These are phyloP conservation scores for Ogataea philodendri DNA, from an alignment of 805 yeast genomes.

Conservation along the genomic window DNA sequence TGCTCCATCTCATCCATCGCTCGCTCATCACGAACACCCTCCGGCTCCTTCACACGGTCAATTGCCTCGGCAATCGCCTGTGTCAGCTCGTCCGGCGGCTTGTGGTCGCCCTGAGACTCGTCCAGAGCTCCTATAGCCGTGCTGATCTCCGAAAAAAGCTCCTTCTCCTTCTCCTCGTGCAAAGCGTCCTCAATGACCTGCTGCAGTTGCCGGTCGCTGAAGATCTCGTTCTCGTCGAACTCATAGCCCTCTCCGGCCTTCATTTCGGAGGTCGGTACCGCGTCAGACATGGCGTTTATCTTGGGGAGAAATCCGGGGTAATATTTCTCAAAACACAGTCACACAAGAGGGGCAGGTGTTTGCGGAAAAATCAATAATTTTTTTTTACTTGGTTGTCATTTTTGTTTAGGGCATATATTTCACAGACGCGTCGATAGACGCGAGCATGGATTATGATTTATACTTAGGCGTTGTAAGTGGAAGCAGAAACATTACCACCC, in stretches of 20 bases:
- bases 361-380: too few relatives aligned
- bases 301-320: constrained; percentile 25
- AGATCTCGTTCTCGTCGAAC: constrained; percentile 16
- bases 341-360: constrained; percentile 15
- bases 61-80: constrained; percentile 29
- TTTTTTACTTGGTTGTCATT: too few relatives aligned
- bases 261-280: constrained; percentile 8
- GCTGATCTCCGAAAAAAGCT: constrained; percentile 23
- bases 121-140: constrained; percentile 29
- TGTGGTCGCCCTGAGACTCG: constrained; percentile 8
- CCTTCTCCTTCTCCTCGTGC: constrained; percentile 18
- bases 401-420: not conserved
- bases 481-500: constrained; percentile 96
- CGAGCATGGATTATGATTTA: not conserved
- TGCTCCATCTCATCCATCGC: constrained; percentile 18
- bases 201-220: constrained; percentile 16
- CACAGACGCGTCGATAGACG: constrained; percentile 9
- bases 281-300: constrained; percentile 17
- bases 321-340: constrained; percentile 26
- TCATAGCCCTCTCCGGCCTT: constrained; percentile 14
- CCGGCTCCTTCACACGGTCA: constrained; percentile 11
- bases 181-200: constrained; percentile 18
- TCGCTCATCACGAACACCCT: too few relatives aligned
- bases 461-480: constrained; percentile 84
- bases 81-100: constrained; percentile 18